These are phyloP conservation scores for Dryadomyces quercus-mongolicae DNA, from an alignment of 2,329 filamentous ascomycete genomes.

Conservation along the genomic window DNA sequence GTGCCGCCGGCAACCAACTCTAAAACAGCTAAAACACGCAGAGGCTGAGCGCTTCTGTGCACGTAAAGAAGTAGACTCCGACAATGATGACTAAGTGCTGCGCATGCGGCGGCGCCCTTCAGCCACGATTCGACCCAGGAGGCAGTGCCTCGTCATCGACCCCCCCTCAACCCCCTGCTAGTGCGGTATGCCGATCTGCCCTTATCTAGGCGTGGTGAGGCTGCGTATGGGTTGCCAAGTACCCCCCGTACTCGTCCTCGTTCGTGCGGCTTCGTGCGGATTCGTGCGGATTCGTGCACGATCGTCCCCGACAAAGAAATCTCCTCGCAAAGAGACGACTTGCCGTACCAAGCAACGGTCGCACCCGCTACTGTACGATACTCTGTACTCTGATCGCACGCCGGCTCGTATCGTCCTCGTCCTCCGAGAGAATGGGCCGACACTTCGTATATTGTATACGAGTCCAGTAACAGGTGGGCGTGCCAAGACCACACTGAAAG, in stretches of 20 bases:
- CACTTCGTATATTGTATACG: background rate
- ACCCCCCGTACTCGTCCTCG: background rate
- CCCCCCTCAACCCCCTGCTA: background rate
- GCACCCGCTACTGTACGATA: background rate
- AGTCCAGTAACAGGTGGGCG: background rate
- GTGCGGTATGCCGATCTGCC: background rate
- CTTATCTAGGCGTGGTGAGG: background rate
- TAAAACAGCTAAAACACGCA: too few relatives aligned
- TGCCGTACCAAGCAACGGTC: background rate
- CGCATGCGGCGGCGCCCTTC: background rate
- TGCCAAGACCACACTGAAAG: background rate
- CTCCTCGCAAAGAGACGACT: too few relatives aligned
- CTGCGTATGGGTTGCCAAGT: background rate
- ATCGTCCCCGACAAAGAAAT: too few relatives aligned
- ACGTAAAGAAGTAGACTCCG: too few relatives aligned
- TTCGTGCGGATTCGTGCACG: too few relatives aligned
- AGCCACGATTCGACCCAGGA: background rate
- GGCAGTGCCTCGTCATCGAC: background rate
- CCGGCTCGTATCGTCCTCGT: too few relatives aligned
- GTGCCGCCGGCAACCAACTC: too few relatives aligned
- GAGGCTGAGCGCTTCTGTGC: too few relatives aligned
- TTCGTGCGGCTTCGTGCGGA: background rate
- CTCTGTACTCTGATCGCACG: background rate
- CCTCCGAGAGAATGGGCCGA: too few relatives aligned
- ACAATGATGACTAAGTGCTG: background rate